These are phyloP conservation scores for Porodaedalea pini DNA, from an alignment of 1,284 basidiomycete genomes.

Conservation along the genomic window DNA sequence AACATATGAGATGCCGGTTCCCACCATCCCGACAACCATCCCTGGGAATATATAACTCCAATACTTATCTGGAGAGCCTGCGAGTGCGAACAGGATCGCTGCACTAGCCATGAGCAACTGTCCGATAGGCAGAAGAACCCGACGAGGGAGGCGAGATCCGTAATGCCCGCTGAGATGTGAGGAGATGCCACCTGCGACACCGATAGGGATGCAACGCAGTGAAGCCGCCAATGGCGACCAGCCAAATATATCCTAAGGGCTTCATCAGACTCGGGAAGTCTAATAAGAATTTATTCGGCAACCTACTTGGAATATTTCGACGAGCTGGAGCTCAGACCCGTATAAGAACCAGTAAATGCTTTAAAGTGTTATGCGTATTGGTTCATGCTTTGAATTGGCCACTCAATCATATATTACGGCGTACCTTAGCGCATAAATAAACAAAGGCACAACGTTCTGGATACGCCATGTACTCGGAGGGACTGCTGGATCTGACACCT, in stretches of 20 bases:
- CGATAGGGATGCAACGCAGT: conserved; percentile 8
- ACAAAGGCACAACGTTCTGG: conserved; percentile 17
- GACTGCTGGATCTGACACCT: conserved; percentile 19
- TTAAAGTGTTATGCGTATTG: neutral
- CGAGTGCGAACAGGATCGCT: conserved; percentile 17
- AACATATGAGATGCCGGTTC: conserved; percentile 17
- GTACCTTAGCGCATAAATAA: conserved; percentile 20
- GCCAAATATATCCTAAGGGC: conserved; percentile 9
- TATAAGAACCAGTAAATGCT: conserved; percentile 14
- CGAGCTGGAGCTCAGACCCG: conserved; percentile 18
- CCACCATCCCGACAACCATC: conserved; percentile 20
- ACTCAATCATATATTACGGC: neutral
- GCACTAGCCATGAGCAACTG: conserved; percentile 12
- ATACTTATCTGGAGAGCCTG: conserved; percentile 17
- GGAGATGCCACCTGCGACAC: conserved; percentile 14
- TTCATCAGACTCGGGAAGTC: neutral
- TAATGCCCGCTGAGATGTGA: conserved; percentile 3
- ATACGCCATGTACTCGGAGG: conserved; percentile 14
- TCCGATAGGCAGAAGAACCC: conserved; percentile 9
- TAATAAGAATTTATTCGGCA: neutral
- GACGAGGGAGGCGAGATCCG: neutral
- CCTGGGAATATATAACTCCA: conserved; percentile 21
- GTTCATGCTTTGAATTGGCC: no score
- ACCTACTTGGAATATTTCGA: conserved; percentile 17
- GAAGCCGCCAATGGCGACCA: conserved; percentile 17